These are phyloP conservation scores for Calonectria montana DNA, from an alignment of 2,329 filamentous ascomycete species.

Conservation along the genomic window DNA sequence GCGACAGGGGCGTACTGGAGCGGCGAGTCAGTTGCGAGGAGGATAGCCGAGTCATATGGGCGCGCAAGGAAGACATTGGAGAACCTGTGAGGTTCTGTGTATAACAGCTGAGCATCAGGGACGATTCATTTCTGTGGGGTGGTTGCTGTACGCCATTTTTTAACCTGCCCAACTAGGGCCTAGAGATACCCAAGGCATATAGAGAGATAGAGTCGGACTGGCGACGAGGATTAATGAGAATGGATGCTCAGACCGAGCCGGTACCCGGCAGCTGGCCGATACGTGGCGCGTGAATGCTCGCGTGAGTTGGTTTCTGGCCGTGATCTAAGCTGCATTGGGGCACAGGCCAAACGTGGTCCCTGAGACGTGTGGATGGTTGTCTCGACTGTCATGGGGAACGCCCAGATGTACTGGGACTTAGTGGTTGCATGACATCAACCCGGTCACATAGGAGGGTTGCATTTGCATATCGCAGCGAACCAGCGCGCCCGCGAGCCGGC, in stretches of 20 bases:
- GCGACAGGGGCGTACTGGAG: conserved; percentile 94
- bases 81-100: conserved; percentile 6
- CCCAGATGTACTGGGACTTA: not conserved
- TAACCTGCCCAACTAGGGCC: conserved; percentile 3
- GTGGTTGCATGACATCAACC: conserved; percentile 1
- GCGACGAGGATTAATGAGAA: conserved; percentile 1
- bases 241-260: not conserved
- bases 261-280: not conserved
- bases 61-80: conserved; percentile 31
- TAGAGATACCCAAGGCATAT: not conserved
- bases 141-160: not conserved
- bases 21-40: conserved; percentile 80
- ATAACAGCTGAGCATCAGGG: not conserved
- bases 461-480: not conserved
- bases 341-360: conserved; percentile 7
- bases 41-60: conserved; percentile 69
- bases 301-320: conserved; percentile 29
- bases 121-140: conserved; percentile 1
- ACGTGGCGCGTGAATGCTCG: conserved; percentile 22
- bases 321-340: conserved; percentile 11
- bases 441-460: not conserved
- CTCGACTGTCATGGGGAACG: conserved; percentile 2
- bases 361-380: conserved; percentile 6
- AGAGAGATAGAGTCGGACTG: conserved; percentile 8
- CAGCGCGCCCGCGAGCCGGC: not conserved